Evolutionary conservation across 306 rosid species (phyloP), one percentile per base, ranked within the genome.

Genomic region (Begonia loranthoides): DNA sequence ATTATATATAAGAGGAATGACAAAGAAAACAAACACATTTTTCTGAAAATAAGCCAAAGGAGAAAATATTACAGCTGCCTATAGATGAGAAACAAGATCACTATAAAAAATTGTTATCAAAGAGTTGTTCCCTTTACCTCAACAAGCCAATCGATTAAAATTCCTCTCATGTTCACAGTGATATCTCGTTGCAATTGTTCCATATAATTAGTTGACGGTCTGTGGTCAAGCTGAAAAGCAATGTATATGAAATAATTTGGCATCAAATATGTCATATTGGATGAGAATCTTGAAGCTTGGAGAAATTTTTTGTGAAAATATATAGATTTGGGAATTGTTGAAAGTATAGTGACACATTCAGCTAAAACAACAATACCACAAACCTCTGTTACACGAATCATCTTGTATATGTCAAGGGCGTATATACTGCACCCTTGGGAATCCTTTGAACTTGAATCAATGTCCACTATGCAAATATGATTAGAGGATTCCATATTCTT

Each of bases 61-160:
- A 5, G 36, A 28, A 7, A 28, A 28, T 4, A 28, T 28, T 28
- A 28, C 36, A 28, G 9, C 9, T 7, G 8, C 1, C 36, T 28
- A 4, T 8, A 28, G 36, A 4, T 28, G 9, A 3, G 36, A 28
- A 28, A 28, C 3, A 5, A 28, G 9, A 28, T 28, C 36, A 28
- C 36, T 28, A 28, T 7, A 28, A 28, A 28, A 28, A 28, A 2
- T 0, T 28, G 2, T 19, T 19, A 19, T 2, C 22, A 19, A 19
- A 19, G 22, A 19, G 22, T 19, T 4, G 22, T 28, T 5, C 9
- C 36, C 7, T 78, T 67, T 47, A 84, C 96, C 96, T 88, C 96
- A 60, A 88, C 93, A 56, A 88, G 88, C 96, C 96, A 87, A 66
- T 87, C 94, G 43, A 87, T 64, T 49, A 87, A 69, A 68, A 87